These are phyloP conservation scores for Fusarium mangiferae DNA, from an alignment of 2,329 filamentous ascomycete species.

Conservation along the genomic window DNA sequence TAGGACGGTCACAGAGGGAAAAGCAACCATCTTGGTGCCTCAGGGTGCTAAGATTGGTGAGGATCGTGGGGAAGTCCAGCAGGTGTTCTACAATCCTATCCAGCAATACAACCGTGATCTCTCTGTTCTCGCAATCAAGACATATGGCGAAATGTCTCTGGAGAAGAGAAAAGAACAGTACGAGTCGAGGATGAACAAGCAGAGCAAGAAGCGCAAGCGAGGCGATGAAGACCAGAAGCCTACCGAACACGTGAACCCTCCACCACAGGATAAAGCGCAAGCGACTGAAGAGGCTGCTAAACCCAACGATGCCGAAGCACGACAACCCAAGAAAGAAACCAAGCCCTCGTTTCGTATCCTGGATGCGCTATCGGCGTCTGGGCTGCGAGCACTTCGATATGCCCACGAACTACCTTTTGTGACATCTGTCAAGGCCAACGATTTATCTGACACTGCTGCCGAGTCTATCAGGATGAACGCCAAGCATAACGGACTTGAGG, in stretches of 20 bases:
- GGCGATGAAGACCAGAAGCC: slow-evolving; percentile 48
- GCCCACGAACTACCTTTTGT: slow-evolving; percentile 88
- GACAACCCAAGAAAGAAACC: slow-evolving; percentile 44
- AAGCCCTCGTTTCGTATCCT: slow-evolving; percentile 79
- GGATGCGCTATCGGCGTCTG: slow-evolving; percentile 93
- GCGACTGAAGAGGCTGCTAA: slow-evolving; percentile 25
- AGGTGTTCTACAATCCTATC: slow-evolving; percentile 99
- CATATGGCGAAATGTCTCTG: slow-evolving; percentile 77
- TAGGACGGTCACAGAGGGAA: slow-evolving; percentile 64
- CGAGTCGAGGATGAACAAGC: slow-evolving; percentile 55
- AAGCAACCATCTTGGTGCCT: slow-evolving; percentile 67
- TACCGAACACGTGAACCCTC: slow-evolving; percentile 8
- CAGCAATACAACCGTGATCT: slow-evolving; percentile 99
- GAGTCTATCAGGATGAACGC: slow-evolving; percentile 87
- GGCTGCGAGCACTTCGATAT: slow-evolving; percentile 89
- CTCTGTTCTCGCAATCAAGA: slow-evolving; percentile 90
- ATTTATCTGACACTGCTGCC: slow-evolving; percentile 81
- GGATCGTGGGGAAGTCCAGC: slow-evolving; percentile 70
- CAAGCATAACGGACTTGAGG: slow-evolving; percentile 79
- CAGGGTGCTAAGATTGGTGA: slow-evolving; percentile 56
- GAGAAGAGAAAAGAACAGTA: slow-evolving; percentile 56
- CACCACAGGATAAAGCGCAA: slow-evolving; percentile 21
- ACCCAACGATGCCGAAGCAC: slow-evolving; percentile 20
- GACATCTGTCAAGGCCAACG: slow-evolving; percentile 87
- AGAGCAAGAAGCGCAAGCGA: slow-evolving; percentile 60